Conservation (phyloP, 257 asterid species). For the Paulownia fortunei region DNA sequence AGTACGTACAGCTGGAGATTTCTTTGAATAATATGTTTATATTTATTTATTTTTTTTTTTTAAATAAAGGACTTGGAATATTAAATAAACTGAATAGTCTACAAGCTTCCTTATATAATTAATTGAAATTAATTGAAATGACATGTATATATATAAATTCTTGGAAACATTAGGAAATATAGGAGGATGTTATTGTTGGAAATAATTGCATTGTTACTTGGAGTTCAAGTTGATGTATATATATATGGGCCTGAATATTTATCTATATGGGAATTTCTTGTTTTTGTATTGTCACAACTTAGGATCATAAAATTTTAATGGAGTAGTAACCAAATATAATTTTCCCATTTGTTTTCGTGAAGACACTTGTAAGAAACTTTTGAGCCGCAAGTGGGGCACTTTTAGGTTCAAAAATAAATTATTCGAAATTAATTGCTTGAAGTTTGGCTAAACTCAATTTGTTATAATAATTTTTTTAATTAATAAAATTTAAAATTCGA, state of each 20-base stretch:
- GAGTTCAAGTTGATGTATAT: background rate
- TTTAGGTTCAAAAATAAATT: too few species aligned
- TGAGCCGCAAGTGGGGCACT: too few species aligned
- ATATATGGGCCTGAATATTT: too few species aligned
- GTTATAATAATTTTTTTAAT: too few species aligned
- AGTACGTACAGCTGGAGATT: background rate
- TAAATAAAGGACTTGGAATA: background rate
- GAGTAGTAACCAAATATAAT: too few species aligned
- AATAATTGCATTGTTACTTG: background rate
- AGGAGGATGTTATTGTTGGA: background rate
- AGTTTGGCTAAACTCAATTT: too few species aligned
- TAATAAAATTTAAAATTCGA: too few species aligned
- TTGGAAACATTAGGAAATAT: background rate
- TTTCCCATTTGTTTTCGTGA: too few species aligned
- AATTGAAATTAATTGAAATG: too few species aligned
- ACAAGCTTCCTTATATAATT: constrained; percentile 16
- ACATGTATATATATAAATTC: background rate
- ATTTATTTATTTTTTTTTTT: background rate
- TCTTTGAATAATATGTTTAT: background rate
- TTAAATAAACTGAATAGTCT: constrained; percentile 8
- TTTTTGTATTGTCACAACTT: too few species aligned
- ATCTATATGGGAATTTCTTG: background rate
- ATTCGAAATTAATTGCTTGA: too few species aligned
- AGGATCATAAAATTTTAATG: background rate
- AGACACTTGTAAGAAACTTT: too few species aligned